These are phyloP conservation scores for Musa balbisiana DNA, from an alignment of 202 grass and related monocot species.

Conservation along the genomic window DNA sequence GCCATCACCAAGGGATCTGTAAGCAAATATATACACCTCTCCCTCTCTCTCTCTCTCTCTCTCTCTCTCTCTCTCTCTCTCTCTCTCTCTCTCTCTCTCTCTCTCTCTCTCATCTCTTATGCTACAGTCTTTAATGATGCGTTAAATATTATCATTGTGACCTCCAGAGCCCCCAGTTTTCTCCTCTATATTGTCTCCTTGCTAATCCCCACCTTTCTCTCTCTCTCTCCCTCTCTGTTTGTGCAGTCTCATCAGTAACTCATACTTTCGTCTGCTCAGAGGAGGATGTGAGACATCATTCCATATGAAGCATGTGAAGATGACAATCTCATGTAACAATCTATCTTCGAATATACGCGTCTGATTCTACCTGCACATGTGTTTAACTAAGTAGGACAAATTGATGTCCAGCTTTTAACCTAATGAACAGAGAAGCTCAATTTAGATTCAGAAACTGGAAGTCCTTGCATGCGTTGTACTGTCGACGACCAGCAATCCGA, in stretches of 20 bases:
- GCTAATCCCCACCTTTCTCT: neutral
- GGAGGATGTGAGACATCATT: no score
- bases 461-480: no score
- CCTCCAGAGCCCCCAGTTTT: neutral
- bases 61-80: neutral
- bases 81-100: neutral
- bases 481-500: neutral
- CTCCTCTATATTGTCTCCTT: no score
- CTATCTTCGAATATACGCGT: no score
- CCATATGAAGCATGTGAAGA: no score
- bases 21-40: constrained; percentile 39
- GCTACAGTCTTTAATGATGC: neutral
- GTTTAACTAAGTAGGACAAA: no score
- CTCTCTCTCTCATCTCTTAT: neutral
- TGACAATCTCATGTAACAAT: no score
- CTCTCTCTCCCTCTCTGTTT: neutral
- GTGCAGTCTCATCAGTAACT: neutral
- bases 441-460: no score
- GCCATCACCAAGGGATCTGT: constrained; percentile 26
- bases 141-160: neutral
- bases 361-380: no score
- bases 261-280: neutral
- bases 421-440: no score
- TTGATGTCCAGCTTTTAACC: no score
- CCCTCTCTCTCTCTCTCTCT: neutral